A percentile compares a stretch with the other conserved stretches of the same genome.
Evolutionary conservation across 2,329 filamentous ascomycete genomes (phyloP).

Genomic region (Albophoma yamanashiensis): DNA sequence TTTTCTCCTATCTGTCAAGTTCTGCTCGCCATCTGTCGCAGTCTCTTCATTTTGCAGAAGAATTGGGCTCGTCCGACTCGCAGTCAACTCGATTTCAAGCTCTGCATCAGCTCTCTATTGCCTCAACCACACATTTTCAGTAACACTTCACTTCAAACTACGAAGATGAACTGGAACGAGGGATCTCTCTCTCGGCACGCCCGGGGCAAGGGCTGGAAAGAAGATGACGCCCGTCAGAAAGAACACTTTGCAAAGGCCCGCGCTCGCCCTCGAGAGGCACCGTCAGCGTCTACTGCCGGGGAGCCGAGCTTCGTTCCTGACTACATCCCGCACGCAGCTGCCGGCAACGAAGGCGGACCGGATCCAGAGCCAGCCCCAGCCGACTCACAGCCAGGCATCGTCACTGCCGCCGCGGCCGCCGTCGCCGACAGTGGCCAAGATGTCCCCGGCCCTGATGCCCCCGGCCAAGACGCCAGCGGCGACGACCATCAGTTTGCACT

Average conservation of each 20-base stretch:
- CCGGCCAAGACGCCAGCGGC: not conserved
- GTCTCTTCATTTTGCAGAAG: not conserved
- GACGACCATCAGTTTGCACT: not conserved
- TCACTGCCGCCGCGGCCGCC: not conserved
- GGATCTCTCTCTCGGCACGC: slow-evolving; percentile 25
- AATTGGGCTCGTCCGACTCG: no score
- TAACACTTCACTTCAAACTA: not conserved
- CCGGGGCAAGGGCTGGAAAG: slow-evolving; percentile 19
- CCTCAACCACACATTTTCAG: not conserved
- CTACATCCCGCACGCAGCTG: slow-evolving; percentile 8
- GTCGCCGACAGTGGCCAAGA: not conserved
- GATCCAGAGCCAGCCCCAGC: not conserved
- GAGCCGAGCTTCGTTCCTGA: slow-evolving; percentile 14
- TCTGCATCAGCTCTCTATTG: not conserved
- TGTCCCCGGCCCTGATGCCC: no score
- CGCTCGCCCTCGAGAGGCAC: slow-evolving; percentile 1
- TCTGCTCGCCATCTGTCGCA: not conserved
- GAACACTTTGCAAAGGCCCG: slow-evolving; percentile 27
- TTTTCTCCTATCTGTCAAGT: not conserved
- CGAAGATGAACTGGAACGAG: slow-evolving; percentile 31
- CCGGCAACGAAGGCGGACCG: not conserved
- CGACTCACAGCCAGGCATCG: not conserved
- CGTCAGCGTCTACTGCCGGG: not conserved
- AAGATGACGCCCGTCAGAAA: slow-evolving; percentile 23
- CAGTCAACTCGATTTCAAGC: not conserved